These are phyloP conservation scores for Candida germanica DNA, from an alignment of 805 yeast species.

Conservation along the genomic window DNA sequence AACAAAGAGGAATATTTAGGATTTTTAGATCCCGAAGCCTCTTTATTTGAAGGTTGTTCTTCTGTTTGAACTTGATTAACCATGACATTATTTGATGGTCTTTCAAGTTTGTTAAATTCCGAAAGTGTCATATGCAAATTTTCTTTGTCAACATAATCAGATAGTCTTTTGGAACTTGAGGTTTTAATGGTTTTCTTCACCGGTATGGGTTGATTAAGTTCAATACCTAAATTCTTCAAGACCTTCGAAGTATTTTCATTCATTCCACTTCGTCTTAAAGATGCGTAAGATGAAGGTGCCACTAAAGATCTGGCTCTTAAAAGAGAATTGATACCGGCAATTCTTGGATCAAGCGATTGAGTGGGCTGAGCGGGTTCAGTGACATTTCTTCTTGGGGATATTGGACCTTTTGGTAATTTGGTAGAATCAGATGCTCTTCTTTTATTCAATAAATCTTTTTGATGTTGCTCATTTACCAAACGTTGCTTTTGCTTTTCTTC, in stretches of 20 bases:
- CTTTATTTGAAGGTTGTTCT: not conserved
- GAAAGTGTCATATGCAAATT: constrained; percentile 4
- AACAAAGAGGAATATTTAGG: constrained; percentile 10
- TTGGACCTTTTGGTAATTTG: not conserved
- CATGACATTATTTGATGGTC: not conserved
- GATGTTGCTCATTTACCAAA: not conserved
- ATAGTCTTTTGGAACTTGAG: constrained; percentile 34
- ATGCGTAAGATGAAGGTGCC: constrained; percentile 22
- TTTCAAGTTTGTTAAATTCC: constrained; percentile 6
- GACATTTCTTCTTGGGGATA: constrained; percentile 14
- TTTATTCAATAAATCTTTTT: not conserved
- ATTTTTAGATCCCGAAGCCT: not conserved
- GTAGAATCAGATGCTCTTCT: not conserved
- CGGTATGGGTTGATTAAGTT: constrained; percentile 14
- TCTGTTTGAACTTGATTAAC: not conserved
- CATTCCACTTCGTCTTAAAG: constrained; percentile 12
- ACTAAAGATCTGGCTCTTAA: constrained; percentile 37
- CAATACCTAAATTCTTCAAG: constrained; percentile 37
- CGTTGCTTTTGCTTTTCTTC: not conserved
- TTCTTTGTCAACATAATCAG: constrained; percentile 18
- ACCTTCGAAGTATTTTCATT: constrained; percentile 30
- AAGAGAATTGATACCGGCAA: constrained; percentile 19
- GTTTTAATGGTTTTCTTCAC: constrained; percentile 25
- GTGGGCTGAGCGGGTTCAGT: constrained; percentile 21
- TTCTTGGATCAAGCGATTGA: constrained; percentile 37